These are phyloP conservation scores for Massarina eburnea DNA, from an alignment of 2,329 filamentous ascomycete species.

Conservation along the genomic window DNA sequence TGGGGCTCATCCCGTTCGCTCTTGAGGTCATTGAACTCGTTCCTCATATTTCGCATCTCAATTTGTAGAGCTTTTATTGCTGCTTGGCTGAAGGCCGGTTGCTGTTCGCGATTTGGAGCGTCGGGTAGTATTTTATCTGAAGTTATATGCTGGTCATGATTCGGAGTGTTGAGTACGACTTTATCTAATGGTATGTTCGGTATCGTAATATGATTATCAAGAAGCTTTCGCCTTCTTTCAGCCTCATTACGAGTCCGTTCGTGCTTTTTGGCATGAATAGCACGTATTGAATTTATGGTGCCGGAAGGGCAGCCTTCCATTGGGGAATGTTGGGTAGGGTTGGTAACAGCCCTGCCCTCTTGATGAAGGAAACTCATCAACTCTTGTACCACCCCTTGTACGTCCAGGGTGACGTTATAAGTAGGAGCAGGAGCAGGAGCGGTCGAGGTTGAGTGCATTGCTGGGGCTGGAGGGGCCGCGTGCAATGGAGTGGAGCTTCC, in stretches of 20 bases:
- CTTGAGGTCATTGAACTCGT: neutral
- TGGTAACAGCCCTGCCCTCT: neutral
- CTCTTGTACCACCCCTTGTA: neutral
- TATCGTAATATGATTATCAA: neutral
- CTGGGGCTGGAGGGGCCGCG: conserved; percentile 20
- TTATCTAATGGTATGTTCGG: neutral
- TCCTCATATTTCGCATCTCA: neutral
- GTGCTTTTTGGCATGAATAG: neutral
- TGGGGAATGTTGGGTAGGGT: neutral
- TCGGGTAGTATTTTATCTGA: neutral
- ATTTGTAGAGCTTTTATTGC: neutral
- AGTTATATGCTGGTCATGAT: neutral
- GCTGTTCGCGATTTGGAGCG: neutral
- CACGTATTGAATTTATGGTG: conserved; percentile 1
- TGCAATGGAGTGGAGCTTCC: conserved; percentile 22
- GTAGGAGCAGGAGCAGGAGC: neutral
- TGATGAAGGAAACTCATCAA: neutral
- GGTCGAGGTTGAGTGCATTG: conserved; percentile 19
- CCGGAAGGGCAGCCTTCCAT: neutral
- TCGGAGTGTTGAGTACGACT: neutral
- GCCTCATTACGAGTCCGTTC: neutral
- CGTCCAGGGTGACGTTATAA: neutral
- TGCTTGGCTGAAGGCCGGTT: neutral
- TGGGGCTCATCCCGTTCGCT: too few species aligned
- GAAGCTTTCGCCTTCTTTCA: neutral